Evolutionary conservation across 169 alveolate species (phyloP), one percentile per base, ranked within the genome.

Genomic region (Babesia gibsoni): DNA sequence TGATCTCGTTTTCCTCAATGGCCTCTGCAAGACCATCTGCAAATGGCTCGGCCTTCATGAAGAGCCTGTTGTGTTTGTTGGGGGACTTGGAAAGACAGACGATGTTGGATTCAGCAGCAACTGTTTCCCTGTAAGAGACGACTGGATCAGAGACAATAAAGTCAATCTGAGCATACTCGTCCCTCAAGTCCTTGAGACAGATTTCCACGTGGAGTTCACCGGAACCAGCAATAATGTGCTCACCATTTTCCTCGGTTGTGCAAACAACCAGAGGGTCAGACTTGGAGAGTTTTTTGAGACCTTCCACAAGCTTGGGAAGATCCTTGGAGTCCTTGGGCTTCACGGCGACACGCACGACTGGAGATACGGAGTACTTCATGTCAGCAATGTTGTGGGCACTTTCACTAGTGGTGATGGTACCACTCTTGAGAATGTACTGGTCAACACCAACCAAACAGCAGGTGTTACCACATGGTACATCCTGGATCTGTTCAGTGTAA

Each of bases 191-290:
- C 90, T 98, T 97, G 69, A 98, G 89, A 88, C 99, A 96, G 64
- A 96, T 96, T 90, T 98, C 99, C 57, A 98, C 97, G 91, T 97
- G 99, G 68, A 96, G 92, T 88, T 98, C 99, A 35, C 99, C 99
- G 89, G 99, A 97, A 42, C 99, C 99, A 25, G 96, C 97, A 75
- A 98, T 94, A 74, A 98, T 96, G 91, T 98, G 99, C 84, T 98
- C 99, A 33, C 99, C 99, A 37, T 97, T 88, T 86, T 95, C 99
- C 73, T 96, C 99, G 48, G 98, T 94, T 57, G 95, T 90, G 90
- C 99, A 97, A 45, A 94, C 95, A 50, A 98, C 99, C 83, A 96
- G 90, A 9, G 99, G 99, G 77, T 98, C 99, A 20, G 98, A 92
- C 92, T 97, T 97, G 43, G 98, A 93, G 80, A 98, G 91, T 69